Conservation (phyloP, 2,329 filamentous ascomycete genomes). For the Ophiostoma sp. region DNA sequence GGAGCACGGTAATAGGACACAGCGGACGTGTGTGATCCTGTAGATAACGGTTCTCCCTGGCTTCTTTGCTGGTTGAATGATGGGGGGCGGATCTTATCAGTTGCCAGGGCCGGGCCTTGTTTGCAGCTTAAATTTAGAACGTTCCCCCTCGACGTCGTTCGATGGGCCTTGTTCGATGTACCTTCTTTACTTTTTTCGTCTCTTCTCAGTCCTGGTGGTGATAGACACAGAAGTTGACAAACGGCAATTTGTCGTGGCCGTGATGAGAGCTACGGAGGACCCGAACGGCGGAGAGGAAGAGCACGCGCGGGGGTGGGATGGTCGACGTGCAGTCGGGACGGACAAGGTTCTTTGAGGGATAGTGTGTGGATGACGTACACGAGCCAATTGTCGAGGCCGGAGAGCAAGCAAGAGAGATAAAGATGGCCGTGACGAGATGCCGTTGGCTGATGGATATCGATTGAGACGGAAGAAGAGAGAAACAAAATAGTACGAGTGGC, state of each 20-base stretch:
- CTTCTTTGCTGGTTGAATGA: not conserved
- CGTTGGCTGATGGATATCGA: constrained; percentile 11
- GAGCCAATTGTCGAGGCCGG: not conserved
- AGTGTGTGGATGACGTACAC: constrained; percentile 1
- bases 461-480: not conserved
- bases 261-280: constrained; percentile 22
- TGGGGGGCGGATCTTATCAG: constrained; percentile 16
- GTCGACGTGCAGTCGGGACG: not conserved
- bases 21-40: not conserved
- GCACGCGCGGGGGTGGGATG: not conserved
- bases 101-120: not conserved
- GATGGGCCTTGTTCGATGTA: not conserved
- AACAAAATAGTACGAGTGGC: not conserved
- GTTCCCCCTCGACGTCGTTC: not conserved
- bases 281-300: not conserved
- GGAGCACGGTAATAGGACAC: not conserved
- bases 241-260: constrained; percentile 21
- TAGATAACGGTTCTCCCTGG: constrained; percentile 2
- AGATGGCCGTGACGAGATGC: constrained; percentile 15
- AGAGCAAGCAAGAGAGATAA: constrained; percentile 18
- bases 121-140: constrained; percentile 11
- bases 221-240: constrained; percentile 12
- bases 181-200: not conserved
- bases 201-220: not conserved
- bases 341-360: not conserved